phyloP scores from a whole-genome alignment of 345 rosid genomes.

The Linum usitatissimum region DNA sequence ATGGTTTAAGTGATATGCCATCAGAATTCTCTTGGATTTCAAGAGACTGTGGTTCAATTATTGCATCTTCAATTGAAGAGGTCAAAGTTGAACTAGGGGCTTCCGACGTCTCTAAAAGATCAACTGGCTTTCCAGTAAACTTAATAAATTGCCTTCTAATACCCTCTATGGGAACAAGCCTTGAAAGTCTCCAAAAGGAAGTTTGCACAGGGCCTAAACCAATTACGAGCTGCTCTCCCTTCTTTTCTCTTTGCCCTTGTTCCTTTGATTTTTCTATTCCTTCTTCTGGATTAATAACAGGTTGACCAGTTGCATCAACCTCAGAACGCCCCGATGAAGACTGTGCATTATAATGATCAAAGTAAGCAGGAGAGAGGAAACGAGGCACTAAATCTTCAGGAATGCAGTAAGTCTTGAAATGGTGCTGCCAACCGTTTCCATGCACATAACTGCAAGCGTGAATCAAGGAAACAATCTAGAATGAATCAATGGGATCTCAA shows the following conservation, averaged over 20 bases:
- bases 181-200: constrained; percentile 89
- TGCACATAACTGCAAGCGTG: constrained; percentile 56
- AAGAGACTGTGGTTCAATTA: constrained; percentile 67
- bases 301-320: constrained; percentile 25
- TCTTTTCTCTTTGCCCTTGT: constrained; percentile 38
- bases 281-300: constrained; percentile 27
- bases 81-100: constrained; percentile 28
- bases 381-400: constrained; percentile 97
- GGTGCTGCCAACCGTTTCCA: constrained; percentile 83
- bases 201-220: constrained; percentile 93
- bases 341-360: constrained; percentile 80
- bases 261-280: constrained; percentile 31
- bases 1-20: constrained; percentile 83
- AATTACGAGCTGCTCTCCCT: constrained; percentile 64
- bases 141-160: constrained; percentile 48
- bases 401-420: constrained; percentile 91
- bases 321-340: constrained; percentile 37
- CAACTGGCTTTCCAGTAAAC: constrained; percentile 45
- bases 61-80: constrained; percentile 48
- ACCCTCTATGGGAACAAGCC: constrained; percentile 79
- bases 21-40: constrained; percentile 94
- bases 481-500: constrained; percentile 1
- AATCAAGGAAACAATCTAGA: constrained; percentile 3
- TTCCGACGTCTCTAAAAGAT: constrained; percentile 28
- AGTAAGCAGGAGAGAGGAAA: constrained; percentile 89